Evolutionary conservation across 371 early-diverging fungal genomes (phyloP).

Genomic region (Lichtheimia ornata): DNA sequence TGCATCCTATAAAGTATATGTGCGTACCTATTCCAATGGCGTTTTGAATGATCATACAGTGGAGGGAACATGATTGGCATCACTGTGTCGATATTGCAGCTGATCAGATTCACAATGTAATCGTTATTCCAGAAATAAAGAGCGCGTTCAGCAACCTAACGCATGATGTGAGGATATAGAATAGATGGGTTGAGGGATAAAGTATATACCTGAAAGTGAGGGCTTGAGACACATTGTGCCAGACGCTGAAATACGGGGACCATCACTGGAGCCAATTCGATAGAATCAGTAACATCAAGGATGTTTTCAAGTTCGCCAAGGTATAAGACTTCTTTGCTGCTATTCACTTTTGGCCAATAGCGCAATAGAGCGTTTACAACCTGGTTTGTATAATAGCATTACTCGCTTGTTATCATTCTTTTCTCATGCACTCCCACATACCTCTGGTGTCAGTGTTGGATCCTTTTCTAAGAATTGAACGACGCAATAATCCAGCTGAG

Average conservation of each 20-base stretch:
- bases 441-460: slow-evolving; percentile 82
- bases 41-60: slow-evolving; percentile 87
- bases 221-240: slow-evolving; percentile 87
- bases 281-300: slow-evolving; percentile 88
- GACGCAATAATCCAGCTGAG: slow-evolving; percentile 95
- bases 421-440: slow-evolving; percentile 17
- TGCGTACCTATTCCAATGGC: slow-evolving; percentile 91
- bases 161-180: not conserved
- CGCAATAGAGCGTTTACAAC: slow-evolving; percentile 84
- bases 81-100: slow-evolving; percentile 83
- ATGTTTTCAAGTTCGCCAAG: slow-evolving; percentile 95
- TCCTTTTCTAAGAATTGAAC: slow-evolving; percentile 98
- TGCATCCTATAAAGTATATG: no score
- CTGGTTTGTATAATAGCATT: slow-evolving; percentile 28
- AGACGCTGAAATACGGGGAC: slow-evolving; percentile 89
- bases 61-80: slow-evolving; percentile 93
- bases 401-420: no score
- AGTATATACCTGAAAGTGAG: slow-evolving; percentile 86
- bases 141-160: slow-evolving; percentile 84
- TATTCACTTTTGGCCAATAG: slow-evolving; percentile 98
- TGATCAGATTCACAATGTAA: slow-evolving; percentile 90
- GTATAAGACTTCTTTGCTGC: slow-evolving; percentile 97
- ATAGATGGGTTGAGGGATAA: not conserved
- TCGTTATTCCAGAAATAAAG: slow-evolving; percentile 97
- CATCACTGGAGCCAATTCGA: slow-evolving; percentile 84